A percentile compares a stretch with the other conserved stretches of the same genome.
Evolutionary conservation across 441 rosid species (phyloP).

Genomic region (Euphorbia corollata): DNA sequence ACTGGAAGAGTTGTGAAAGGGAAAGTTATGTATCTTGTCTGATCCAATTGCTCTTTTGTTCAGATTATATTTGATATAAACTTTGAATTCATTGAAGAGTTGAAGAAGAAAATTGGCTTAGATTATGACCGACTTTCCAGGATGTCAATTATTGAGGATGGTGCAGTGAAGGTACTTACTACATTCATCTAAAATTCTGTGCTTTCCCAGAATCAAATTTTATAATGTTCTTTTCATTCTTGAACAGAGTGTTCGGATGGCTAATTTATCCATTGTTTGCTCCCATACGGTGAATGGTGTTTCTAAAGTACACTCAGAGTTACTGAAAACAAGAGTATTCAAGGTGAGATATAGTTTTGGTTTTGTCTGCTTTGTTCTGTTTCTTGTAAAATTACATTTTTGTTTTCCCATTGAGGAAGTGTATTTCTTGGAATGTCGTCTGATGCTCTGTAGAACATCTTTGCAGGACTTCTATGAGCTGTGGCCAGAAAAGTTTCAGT

Average conservation of each 20-base stretch:
- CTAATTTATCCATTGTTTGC: conserved; percentile 44
- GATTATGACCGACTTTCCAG: conserved; percentile 43
- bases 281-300: conserved; percentile 52
- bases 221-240: conserved; percentile 11
- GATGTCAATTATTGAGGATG: conserved; percentile 54
- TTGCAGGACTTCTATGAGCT: conserved; percentile 47
- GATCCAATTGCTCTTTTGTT: conserved; percentile 13
- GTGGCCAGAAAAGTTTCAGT: conserved; percentile 29
- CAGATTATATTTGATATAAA: conserved; percentile 52
- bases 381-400: no score
- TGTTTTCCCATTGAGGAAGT: no score
- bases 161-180: conserved; percentile 43
- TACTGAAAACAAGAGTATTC: conserved; percentile 39
- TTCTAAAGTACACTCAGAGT: conserved; percentile 38
- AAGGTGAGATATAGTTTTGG: conserved; percentile 29
- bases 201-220: conserved; percentile 2
- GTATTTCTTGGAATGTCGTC: background rate
- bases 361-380: conserved; percentile 2
- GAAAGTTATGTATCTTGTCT: background rate
- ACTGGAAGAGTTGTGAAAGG: conserved; percentile 1
- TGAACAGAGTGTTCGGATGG: conserved; percentile 48
- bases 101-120: conserved; percentile 42
- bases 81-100: conserved; percentile 37
- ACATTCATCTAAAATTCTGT: background rate
- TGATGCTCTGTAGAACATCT: conserved; percentile 3